A percentile compares a stretch with the other conserved stretches of the same genome.
These are phyloP conservation scores for Malassezia globosa DNA, from an alignment of 1,284 basidiomycete species.

Conservation along the genomic window DNA sequence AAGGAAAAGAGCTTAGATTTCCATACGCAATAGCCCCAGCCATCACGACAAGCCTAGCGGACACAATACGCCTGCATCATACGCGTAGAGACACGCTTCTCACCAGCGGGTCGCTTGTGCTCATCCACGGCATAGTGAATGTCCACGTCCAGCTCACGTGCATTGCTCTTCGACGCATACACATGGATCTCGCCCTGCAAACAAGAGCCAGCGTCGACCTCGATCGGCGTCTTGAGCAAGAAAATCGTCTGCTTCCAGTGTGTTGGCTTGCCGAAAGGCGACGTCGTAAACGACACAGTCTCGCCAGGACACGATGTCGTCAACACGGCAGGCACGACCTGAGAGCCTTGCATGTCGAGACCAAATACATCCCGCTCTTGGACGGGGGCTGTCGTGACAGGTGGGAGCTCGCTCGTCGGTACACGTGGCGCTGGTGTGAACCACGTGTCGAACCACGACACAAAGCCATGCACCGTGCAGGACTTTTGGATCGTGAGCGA, in stretches of 20 bases:
- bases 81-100: conserved; percentile 12
- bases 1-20: too few species aligned
- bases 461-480: conserved; percentile 31
- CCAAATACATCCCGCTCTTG: conserved; percentile 51
- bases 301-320: conserved; percentile 50
- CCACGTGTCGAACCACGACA: conserved; percentile 46
- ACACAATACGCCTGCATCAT: conserved; percentile 16
- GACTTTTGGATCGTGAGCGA: conserved; percentile 13
- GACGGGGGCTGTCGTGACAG: conserved; percentile 18
- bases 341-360: conserved; percentile 73
- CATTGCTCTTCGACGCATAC: conserved; percentile 67
- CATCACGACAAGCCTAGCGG: neutral
- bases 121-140: conserved; percentile 63
- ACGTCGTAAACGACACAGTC: conserved; percentile 76
- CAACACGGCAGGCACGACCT: conserved; percentile 46
- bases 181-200: conserved; percentile 72
- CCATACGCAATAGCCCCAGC: too few species aligned
- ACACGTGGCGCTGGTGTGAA: conserved; percentile 24
- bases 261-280: conserved; percentile 72
- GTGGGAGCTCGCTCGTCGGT: conserved; percentile 16
- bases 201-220: conserved; percentile 62
- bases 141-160: conserved; percentile 79
- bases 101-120: neutral
- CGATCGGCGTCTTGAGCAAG: conserved; percentile 67
- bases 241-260: conserved; percentile 98